A percentile compares a stretch with the other conserved stretches of the same genome.
phyloP scores from a whole-genome alignment of 2,329 filamentous ascomycete species.

The Aspergillus transmontanensis region DNA sequence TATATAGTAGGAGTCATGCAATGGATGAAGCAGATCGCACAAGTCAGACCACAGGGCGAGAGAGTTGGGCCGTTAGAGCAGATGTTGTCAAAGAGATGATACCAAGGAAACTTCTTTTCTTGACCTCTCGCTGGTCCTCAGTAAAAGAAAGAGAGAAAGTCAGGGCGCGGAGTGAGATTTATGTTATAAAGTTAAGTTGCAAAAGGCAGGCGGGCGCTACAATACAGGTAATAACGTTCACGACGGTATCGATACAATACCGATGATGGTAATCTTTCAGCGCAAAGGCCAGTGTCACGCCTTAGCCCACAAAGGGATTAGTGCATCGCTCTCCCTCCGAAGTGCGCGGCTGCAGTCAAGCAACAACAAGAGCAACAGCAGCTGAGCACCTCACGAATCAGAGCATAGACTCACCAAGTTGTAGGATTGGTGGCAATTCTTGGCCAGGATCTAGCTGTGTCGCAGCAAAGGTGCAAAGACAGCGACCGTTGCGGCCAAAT shows the following conservation, averaged over 20 bases:
- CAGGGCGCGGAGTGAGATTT: slow-evolving; percentile 6
- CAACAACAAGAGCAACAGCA: slow-evolving; percentile 5
- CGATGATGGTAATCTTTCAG: slow-evolving; percentile 10
- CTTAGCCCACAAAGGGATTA: slow-evolving; percentile 12
- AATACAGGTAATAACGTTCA: slow-evolving; percentile 10
- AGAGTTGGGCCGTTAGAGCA: not conserved
- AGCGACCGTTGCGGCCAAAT: not conserved
- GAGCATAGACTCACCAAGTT: slow-evolving; percentile 6
- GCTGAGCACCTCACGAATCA: slow-evolving; percentile 12
- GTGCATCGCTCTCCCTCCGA: slow-evolving; percentile 14
- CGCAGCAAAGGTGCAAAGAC: not conserved
- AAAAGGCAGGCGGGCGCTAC: slow-evolving; percentile 6
- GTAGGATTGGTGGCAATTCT: not conserved
- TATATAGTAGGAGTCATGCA: not conserved
- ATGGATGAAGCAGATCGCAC: not conserved
- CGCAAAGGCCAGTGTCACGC: slow-evolving; percentile 12
- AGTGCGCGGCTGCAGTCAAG: slow-evolving; percentile 18
- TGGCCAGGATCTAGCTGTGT: slow-evolving; percentile 2
- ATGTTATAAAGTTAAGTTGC: not conserved
- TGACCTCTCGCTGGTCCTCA: not conserved
- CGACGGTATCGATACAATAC: slow-evolving; percentile 9
- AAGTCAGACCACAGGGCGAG: not conserved
- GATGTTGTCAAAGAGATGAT: not conserved
- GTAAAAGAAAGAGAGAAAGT: not conserved
- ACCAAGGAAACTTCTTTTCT: not conserved